phyloP scores from a whole-genome alignment of 441 rosid genomes.

The Viola pubescens region DNA sequence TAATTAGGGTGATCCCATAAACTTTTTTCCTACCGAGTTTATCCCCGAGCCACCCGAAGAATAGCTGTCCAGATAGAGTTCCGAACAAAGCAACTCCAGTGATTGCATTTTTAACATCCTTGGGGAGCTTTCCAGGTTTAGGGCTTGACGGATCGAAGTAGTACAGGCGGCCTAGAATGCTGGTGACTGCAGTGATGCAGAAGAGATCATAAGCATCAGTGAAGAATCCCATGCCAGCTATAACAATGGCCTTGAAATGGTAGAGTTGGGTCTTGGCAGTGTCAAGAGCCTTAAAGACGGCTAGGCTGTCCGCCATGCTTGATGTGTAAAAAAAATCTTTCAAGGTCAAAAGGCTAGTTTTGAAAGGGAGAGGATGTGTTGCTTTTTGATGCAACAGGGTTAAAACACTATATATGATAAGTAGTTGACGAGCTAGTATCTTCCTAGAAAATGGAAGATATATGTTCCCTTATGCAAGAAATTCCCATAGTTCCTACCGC shows the following conservation, averaged over 20 bases:
- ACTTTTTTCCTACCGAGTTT: conserved; percentile 47
- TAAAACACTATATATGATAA: conserved; percentile 1
- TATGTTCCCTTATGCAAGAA: conserved; percentile 22
- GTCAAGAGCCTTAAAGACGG: conserved; percentile 39
- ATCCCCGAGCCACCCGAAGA: conserved; percentile 49
- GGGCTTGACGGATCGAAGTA: conserved; percentile 25
- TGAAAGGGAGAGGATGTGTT: neutral
- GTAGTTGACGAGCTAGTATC: neutral
- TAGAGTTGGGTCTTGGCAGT: conserved; percentile 46
- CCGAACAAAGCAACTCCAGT: conserved; percentile 44
- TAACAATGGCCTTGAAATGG: conserved; percentile 52
- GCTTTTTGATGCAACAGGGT: neutral
- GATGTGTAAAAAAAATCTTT: neutral
- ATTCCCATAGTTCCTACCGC: conserved; percentile 17
- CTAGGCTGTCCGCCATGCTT: conserved; percentile 23
- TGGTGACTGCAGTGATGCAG: conserved; percentile 43
- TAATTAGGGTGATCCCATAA: conserved; percentile 43
- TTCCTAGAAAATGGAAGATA: neutral
- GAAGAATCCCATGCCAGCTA: conserved; percentile 58
- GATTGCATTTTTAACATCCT: conserved; percentile 28
- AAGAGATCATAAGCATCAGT: conserved; percentile 60
- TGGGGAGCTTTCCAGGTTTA: conserved; percentile 35
- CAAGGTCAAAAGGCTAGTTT: neutral
- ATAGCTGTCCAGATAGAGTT: conserved; percentile 37
- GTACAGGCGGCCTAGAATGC: conserved; percentile 43